A percentile compares a stretch with the other conserved stretches of the same genome.
Evolutionary conservation across 768 basidiomycete genomes (phyloP).

Genomic region (Leccinellum albellum): DNA sequence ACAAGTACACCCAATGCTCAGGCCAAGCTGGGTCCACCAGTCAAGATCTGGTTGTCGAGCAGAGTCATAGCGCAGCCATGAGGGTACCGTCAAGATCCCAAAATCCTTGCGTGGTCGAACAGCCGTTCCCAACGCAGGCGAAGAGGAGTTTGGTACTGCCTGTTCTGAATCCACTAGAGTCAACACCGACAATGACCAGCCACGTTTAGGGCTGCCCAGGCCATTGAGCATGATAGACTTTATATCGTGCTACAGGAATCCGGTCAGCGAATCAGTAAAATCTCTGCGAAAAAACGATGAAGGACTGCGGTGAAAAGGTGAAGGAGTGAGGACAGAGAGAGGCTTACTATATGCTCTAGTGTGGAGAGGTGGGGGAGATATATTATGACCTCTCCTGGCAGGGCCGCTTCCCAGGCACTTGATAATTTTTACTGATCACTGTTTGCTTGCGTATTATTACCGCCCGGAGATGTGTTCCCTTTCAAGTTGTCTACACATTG

Average conservation of each 20-base stretch:
- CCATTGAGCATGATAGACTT: constrained; percentile 11
- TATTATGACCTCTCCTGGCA: constrained; percentile 5
- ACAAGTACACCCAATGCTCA: constrained; percentile 47
- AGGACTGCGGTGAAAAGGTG: constrained; percentile 13
- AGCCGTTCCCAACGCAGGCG: background rate
- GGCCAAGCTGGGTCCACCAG: constrained; percentile 39
- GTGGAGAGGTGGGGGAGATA: background rate
- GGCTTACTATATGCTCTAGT: background rate
- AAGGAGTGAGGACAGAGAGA: constrained; percentile 2
- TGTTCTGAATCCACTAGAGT: constrained; percentile 11
- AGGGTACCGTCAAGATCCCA: constrained; percentile 46
- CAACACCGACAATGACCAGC: constrained; percentile 16
- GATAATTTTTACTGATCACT: background rate
- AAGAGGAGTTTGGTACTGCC: background rate
- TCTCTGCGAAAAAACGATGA: constrained; percentile 2
- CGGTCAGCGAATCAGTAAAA: background rate
- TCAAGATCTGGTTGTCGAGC: constrained; percentile 36
- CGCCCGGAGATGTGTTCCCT: background rate
- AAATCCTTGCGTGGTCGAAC: constrained; percentile 29
- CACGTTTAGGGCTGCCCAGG: background rate
- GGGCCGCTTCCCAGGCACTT: constrained; percentile 18
- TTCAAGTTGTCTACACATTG: background rate
- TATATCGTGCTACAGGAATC: background rate
- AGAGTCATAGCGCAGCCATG: constrained; percentile 38
- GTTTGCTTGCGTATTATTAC: background rate